Evolutionary conservation across 768 basidiomycete species (phyloP).

Genomic region (Lactifluus rugatus): DNA sequence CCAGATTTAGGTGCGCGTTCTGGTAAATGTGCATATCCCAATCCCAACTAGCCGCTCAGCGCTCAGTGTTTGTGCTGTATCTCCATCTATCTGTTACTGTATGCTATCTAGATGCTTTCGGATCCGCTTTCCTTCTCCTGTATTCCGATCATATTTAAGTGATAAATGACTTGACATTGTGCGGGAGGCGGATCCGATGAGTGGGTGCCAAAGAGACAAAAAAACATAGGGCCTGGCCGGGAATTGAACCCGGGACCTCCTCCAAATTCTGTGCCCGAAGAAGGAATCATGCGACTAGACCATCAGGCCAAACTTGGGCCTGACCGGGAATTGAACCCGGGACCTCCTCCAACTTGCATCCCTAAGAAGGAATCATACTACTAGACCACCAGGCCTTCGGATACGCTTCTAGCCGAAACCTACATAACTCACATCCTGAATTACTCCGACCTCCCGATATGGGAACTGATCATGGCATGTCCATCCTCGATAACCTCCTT

Average conservation of each 20-base stretch:
- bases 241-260: constrained; percentile 88
- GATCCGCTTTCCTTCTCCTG: not conserved
- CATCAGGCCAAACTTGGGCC: constrained; percentile 34
- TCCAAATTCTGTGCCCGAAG: constrained; percentile 34
- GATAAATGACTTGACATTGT: not conserved
- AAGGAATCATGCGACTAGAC: constrained; percentile 20
- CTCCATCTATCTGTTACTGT: constrained; percentile 7
- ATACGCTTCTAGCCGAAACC: not conserved
- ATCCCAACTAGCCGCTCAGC: not conserved
- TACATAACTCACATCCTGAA: not conserved
- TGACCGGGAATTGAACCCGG: constrained; percentile 83
- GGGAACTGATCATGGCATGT: too few relatives aligned
- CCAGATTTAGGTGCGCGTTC: constrained; percentile 31
- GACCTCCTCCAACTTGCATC: constrained; percentile 56
- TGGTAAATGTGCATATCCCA: constrained; percentile 24
- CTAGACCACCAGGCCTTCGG: constrained; percentile 17
- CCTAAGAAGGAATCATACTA: constrained; percentile 20
- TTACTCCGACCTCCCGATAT: too few relatives aligned
- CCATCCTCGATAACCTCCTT: too few relatives aligned
- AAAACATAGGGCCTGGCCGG: constrained; percentile 52
- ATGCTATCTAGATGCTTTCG: constrained; percentile 8
- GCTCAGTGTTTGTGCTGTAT: not conserved
- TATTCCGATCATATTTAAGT: not conserved
- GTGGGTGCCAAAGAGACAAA: not conserved
- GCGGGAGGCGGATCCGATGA: not conserved